Base-by-base conservation (phyloP, 345 rosid genomes). In the Aurinia saxatilis region DNA sequence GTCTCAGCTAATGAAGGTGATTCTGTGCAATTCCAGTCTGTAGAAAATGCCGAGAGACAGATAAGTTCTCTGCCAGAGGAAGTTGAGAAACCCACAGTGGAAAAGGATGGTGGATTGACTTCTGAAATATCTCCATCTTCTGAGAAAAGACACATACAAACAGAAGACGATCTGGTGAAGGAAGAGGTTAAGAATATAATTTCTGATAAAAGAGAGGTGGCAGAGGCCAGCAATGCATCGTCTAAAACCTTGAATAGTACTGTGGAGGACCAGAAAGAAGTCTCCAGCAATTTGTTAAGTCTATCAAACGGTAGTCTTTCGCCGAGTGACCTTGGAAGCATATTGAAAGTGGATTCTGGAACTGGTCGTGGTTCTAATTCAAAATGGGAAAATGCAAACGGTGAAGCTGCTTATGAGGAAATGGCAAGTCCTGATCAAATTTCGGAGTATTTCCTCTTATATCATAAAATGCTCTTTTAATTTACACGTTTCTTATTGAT, bases 91-190 rank as follows among this genome's bases (percentile, higher is more conserved):
- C 71, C 81, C 66, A 75, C 74, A 66, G 70, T 66, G 12, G 74
- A 73, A 48, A 46, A 55, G 34, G 55, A 54, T 54, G 45, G 50
- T 67, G 48, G 67, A 53, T 61, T 76, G 8, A 63, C 63, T 57
- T 70, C 80, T 69, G 38, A 70, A 41, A 73, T 50, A 70, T 65
- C 80, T 42, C 40, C 42, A 44, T 50, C 65, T 62, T 45, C 66
- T 67, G 80, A 81, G 59, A 69, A 71, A 72, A 83, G 71, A 35
- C 61, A 72, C 27, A 40, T 63, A 18, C 79, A 70, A 54, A 74
- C 71, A 53, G 86, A 82, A 73, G 91, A 81, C 60, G 71, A 62
- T 75, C 84, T 81, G 45, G 84, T 80, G 67, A 82, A 85, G 79
- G 87, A 84, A 73, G 88, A 87, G 64, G 82, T 80, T 35, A 80